phyloP scores from a whole-genome alignment of 225 moss, liverwort and hornwort genomes.

The Polytrichum commune region DNA sequence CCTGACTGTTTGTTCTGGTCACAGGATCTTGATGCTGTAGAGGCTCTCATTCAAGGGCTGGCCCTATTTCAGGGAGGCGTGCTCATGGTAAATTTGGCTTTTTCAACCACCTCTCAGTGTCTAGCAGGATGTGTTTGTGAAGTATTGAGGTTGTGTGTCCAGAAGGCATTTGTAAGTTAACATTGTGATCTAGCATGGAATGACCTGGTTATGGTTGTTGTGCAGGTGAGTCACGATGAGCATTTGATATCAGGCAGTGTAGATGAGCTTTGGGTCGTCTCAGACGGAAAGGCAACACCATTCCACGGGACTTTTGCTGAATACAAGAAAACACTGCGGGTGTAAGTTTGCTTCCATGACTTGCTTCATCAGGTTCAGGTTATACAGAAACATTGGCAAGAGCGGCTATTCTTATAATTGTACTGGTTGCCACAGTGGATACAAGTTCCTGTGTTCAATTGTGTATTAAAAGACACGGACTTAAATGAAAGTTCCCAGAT shows the following conservation, averaged over 20 bases:
- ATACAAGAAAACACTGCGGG: conserved; percentile 79
- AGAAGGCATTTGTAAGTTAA: too few species aligned
- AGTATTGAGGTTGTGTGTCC: not conserved
- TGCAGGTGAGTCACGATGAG: conserved; percentile 98
- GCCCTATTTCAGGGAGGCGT: conserved; percentile 97
- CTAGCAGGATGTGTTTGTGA: not conserved
- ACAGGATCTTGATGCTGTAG: conserved; percentile 98
- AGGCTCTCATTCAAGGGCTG: conserved; percentile 93
- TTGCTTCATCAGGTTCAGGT: too few species aligned
- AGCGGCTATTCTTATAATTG: too few species aligned
- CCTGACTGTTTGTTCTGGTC: conserved; percentile 6
- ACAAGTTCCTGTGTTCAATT: too few species aligned
- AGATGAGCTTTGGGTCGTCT: conserved; percentile 96
- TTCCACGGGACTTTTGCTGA: conserved; percentile 92
- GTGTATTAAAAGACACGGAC: too few species aligned
- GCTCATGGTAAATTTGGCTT: conserved; percentile 64
- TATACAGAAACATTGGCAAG: too few species aligned
- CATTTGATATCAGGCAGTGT: conserved; percentile 99
- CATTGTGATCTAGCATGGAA: not conserved
- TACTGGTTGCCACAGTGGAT: too few species aligned
- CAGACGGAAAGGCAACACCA: conserved; percentile 84
- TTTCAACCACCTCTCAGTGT: not conserved
- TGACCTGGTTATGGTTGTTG: not conserved
- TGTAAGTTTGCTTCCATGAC: conserved; percentile 1
- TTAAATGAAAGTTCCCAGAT: too few species aligned